Conservation (phyloP, 495 filamentous ascomycete genomes). For the Aspergillus sparsus region DNA sequence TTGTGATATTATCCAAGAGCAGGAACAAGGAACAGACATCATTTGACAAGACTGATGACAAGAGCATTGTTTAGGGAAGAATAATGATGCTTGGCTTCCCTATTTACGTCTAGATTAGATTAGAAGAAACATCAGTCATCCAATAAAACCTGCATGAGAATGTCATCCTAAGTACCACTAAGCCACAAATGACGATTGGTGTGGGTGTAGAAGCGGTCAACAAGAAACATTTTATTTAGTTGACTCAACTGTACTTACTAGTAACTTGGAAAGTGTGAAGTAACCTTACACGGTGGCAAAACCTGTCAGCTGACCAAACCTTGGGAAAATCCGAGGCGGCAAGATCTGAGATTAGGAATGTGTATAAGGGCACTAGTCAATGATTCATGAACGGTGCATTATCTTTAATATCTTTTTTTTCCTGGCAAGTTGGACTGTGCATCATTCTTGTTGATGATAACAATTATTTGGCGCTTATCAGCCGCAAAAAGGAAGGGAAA, state of each 20-base stretch:
- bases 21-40: constrained; percentile 9
- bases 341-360: not conserved
- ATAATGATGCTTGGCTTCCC: not conserved
- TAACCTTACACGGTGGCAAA: constrained; percentile 11
- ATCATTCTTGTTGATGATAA: not conserved
- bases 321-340: constrained; percentile 10
- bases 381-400: not conserved
- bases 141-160: not conserved
- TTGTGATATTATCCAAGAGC: constrained; percentile 18
- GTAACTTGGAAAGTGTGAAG: not conserved
- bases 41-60: constrained; percentile 18
- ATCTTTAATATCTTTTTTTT: no score
- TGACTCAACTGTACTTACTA: not conserved
- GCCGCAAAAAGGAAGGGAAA: no score
- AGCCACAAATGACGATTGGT: not conserved
- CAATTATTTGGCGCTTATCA: no score
- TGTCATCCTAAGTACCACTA: not conserved
- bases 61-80: constrained; percentile 17
- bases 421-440: no score
- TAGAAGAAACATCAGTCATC: not conserved
- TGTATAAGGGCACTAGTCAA: not conserved
- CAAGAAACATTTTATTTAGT: not conserved
- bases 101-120: not conserved
- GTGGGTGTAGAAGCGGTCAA: constrained; percentile 14
- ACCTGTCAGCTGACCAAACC: constrained; percentile 17